Percentiles rank a stretch among this genome's conserved stretches.
Conservation (phyloP, 208 protist species). For the Crithidia fasciculata region DNA sequence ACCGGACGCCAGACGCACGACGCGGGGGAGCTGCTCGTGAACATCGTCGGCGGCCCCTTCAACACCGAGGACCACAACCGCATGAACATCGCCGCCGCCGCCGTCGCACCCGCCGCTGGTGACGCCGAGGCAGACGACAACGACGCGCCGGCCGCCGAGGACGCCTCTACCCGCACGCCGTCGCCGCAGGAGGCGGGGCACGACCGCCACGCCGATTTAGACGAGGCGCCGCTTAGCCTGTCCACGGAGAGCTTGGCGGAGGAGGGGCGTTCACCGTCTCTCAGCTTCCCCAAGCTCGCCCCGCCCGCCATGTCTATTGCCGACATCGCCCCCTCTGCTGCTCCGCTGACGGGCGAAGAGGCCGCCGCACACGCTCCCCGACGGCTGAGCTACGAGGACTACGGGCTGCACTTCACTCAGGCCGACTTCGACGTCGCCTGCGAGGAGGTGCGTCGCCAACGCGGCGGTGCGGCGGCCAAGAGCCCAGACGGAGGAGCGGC, state of each 20-base stretch:
- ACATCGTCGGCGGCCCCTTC: not conserved
- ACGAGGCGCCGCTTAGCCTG: not conserved
- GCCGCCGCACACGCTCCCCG: not conserved
- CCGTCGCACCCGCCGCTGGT: not conserved
- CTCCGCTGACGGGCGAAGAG: not conserved
- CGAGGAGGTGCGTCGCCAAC: slow-evolving; percentile 9
- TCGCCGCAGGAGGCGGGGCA: not conserved
- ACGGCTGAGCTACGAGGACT: slow-evolving; percentile 24
- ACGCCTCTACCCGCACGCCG: slow-evolving; percentile 10
- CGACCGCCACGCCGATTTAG: not conserved
- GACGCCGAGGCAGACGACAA: slow-evolving; percentile 1
- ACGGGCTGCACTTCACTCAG: slow-evolving; percentile 18
- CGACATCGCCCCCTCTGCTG: not conserved
- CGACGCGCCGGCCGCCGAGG: not conserved
- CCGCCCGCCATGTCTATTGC: slow-evolving; percentile 3
- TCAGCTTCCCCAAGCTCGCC: slow-evolving; percentile 9
- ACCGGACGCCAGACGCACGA: no score
- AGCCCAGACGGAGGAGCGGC: not conserved
- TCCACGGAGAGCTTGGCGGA: not conserved
- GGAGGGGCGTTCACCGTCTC: not conserved
- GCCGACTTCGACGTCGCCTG: slow-evolving; percentile 17
- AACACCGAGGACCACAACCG: slow-evolving; percentile 4
- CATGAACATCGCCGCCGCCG: not conserved
- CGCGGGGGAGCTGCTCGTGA: slow-evolving; percentile 2
- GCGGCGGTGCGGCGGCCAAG: not conserved